Evolutionary conservation across 192 early-diverging fungal species (phyloP).

Genomic region (Coemansia furcata): DNA sequence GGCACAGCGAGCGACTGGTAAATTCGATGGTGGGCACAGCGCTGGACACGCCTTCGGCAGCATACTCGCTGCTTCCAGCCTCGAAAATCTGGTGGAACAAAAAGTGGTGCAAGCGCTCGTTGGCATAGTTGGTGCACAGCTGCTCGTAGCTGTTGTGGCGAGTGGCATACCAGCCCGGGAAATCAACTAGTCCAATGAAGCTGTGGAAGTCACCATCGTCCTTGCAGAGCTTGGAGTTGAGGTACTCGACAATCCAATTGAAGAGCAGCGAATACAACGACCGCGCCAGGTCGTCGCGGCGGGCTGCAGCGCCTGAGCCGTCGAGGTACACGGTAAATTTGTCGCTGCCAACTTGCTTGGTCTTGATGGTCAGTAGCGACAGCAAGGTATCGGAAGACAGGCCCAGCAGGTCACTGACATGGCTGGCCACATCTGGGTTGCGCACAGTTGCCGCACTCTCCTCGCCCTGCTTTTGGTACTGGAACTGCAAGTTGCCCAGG

Average conservation of each 20-base stretch:
- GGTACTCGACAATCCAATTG: constrained; percentile 78
- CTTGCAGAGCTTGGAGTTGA: constrained; percentile 76
- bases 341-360: constrained; percentile 77
- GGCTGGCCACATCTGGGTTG: constrained; percentile 71
- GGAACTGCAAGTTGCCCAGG: constrained; percentile 69
- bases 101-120: constrained; percentile 83
- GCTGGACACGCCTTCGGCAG: constrained; percentile 55
- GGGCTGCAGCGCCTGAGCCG: constrained; percentile 63
- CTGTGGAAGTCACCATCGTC: constrained; percentile 60
- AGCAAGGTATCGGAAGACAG: constrained; percentile 68
- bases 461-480: too few relatives aligned
- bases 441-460: constrained; percentile 67
- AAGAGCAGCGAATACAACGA: constrained; percentile 82
- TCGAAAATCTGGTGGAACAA: constrained; percentile 71
- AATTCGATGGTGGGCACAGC: constrained; percentile 49
- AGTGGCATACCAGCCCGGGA: constrained; percentile 68
- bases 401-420: constrained; percentile 80
- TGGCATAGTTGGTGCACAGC: constrained; percentile 82
- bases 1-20: constrained; percentile 62
- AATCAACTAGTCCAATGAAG: constrained; percentile 83
- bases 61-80: constrained; percentile 59
- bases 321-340: constrained; percentile 81
- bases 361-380: constrained; percentile 76
- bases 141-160: constrained; percentile 54
- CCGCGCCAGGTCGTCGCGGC: constrained; percentile 70